Evolutionary conservation across 257 asterid species (phyloP).

Genomic region (Agastache rugosa): DNA sequence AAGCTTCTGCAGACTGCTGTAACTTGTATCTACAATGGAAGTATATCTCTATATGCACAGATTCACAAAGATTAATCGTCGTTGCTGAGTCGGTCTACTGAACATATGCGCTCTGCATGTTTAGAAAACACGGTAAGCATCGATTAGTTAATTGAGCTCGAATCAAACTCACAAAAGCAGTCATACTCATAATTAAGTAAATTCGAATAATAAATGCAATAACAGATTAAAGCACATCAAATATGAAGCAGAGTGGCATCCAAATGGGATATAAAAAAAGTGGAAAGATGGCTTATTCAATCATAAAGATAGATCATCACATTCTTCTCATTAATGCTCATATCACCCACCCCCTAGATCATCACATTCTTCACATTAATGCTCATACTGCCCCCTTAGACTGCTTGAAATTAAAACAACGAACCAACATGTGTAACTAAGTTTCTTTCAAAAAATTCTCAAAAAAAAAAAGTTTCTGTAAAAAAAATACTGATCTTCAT

Average conservation of each 20-base stretch:
- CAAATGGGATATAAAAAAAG: too few relatives aligned
- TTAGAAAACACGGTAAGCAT: neutral
- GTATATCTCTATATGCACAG: conserved; percentile 23
- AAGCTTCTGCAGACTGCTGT: neutral
- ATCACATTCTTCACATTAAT: neutral
- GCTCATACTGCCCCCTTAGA: neutral
- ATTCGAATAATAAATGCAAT: neutral
- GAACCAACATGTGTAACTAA: neutral
- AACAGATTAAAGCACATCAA: neutral
- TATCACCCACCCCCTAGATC: neutral
- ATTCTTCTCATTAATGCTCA: too few relatives aligned
- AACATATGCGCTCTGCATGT: conserved; percentile 73
- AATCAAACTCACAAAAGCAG: too few relatives aligned
- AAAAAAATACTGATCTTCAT: too few relatives aligned
- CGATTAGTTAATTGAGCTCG: conserved; percentile 35
- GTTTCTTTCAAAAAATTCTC: too few relatives aligned
- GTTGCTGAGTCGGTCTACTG: conserved; percentile 39
- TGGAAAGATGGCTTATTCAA: too few relatives aligned
- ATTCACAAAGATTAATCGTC: conserved; percentile 24
- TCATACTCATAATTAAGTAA: too few relatives aligned
- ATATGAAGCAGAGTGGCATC: too few relatives aligned
- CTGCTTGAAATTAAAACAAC: neutral
- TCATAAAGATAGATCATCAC: too few relatives aligned
- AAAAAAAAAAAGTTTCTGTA: too few relatives aligned
- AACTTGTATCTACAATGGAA: conserved; percentile 9